Base-by-base conservation (phyloP, 208 protist genomes). In the Phytomonas sp. region DNA sequence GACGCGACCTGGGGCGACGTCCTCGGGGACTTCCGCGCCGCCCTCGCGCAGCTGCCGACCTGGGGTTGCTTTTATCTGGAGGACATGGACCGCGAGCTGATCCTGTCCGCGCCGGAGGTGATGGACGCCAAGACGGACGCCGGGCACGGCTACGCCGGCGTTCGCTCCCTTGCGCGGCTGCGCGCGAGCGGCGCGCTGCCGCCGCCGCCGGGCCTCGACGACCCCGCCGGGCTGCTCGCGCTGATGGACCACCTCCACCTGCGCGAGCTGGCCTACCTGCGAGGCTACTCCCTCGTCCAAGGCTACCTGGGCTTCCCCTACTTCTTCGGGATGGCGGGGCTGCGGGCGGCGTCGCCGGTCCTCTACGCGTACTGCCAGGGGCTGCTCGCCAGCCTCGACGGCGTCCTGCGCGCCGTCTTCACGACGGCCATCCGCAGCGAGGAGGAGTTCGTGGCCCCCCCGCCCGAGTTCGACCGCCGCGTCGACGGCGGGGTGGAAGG, bases 91-190 rank as follows among this genome's bases (percentile, higher is more conserved):
- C 83, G 84, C 74, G 89, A 94, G 73, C 71, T 83, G 60, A 87
- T 94, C 60, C 79, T 94, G 5, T 87, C 84, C 0, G 86, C 89
- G 0, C 86, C 86, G 8, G 89, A 94, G 77, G 80, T 94, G 60
- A 92, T 94, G 89, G 89, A 94, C 73, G 76, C 86, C 66, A 91
- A 94, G 79, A 94, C 89, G 66, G 89, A 94, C 74, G 79, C 86
- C 14, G 83, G 86, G 63, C 89, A 83, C 63, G 82, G 82, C 63
- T 89, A 76, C 80, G 73, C 79, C 42, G 37, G 63, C 11, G 71
- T 88, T 23, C 63, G 70, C 66, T 92, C 86, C 14, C 79, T 94
- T 36, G 60, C 85, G 29, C 52, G 72, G 61, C 67, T 91, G 12
- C 72, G 89, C 23, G 62, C 74, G 59, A 72, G 70, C 0, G 73